Evolutionary conservation across 352 stramenopile genomes (phyloP).

Genomic region (Globisporangium irregulare): DNA sequence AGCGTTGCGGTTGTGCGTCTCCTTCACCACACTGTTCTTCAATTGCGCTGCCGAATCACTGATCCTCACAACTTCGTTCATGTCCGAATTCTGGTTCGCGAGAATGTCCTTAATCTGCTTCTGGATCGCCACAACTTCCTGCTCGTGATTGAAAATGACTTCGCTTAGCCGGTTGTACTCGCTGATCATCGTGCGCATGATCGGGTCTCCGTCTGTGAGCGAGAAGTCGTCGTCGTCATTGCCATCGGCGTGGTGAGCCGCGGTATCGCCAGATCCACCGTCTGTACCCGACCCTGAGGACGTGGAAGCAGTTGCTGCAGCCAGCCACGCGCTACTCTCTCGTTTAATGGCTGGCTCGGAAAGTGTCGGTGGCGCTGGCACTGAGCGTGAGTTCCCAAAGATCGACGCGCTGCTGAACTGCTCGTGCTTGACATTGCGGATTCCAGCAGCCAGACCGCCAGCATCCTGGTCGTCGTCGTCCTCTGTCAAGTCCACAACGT

Average conservation of each 20-base stretch:
- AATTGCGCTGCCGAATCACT: slow-evolving; percentile 12
- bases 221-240: slow-evolving; percentile 14
- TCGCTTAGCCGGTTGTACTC: slow-evolving; percentile 58
- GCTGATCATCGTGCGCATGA: slow-evolving; percentile 46
- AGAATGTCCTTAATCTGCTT: slow-evolving; percentile 39
- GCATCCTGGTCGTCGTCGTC: slow-evolving; percentile 15
- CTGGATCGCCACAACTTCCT: slow-evolving; percentile 26
- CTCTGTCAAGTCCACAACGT: slow-evolving; percentile 32
- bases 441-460: background rate
- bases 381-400: background rate
- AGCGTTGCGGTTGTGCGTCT: slow-evolving; percentile 42
- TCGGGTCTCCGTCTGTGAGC: slow-evolving; percentile 44
- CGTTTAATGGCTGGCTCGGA: slow-evolving; percentile 5
- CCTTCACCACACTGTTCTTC: slow-evolving; percentile 13
- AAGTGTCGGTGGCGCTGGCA: background rate
- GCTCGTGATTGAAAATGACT: slow-evolving; percentile 45
- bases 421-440: slow-evolving; percentile 14
- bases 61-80: slow-evolving; percentile 29
- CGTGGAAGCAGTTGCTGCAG: slow-evolving; percentile 7
- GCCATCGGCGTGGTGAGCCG: background rate
- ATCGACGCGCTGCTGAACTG: slow-evolving; percentile 6
- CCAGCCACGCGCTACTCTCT: slow-evolving; percentile 15
- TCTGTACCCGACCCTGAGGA: background rate
- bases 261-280: background rate
- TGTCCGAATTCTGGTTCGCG: slow-evolving; percentile 25